phyloP scores from a whole-genome alignment of 306 rosid genomes.

The Gillenia trifoliata region DNA sequence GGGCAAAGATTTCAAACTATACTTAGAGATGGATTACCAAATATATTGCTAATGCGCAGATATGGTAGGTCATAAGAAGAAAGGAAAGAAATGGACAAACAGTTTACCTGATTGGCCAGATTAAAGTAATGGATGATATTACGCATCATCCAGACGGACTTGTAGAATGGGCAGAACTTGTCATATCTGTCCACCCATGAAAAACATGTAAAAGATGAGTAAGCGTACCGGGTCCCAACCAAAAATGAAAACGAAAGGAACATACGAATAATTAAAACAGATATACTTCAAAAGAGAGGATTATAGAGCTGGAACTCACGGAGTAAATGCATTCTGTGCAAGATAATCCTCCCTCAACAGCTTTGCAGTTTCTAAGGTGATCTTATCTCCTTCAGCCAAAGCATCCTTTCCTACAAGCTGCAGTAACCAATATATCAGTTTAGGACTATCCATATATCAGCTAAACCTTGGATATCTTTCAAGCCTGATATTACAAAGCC shows the following conservation, averaged over 20 bases:
- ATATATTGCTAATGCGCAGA: not conserved
- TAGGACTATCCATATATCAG: not conserved
- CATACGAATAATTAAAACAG: not conserved
- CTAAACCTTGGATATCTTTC: not conserved
- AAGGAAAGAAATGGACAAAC: not conserved
- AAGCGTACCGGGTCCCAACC: not conserved
- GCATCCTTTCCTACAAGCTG: conserved; percentile 99
- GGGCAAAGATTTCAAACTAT: too few relatives aligned
- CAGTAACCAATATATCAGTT: conserved; percentile 11
- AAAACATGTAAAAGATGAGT: conserved; percentile 7
- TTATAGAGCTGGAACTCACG: conserved; percentile 46
- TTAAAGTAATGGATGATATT: conserved; percentile 95
- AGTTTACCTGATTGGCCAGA: conserved; percentile 90
- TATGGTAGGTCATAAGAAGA: not conserved
- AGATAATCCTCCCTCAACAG: conserved; percentile 99
- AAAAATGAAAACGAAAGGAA: not conserved
- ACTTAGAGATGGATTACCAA: too few relatives aligned
- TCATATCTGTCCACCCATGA: conserved; percentile 64
- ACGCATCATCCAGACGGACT: conserved; percentile 99
- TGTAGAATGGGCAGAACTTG: conserved; percentile 98
- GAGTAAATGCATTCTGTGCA: conserved; percentile 98
- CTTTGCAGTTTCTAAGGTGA: conserved; percentile 95
- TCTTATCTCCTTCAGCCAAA: conserved; percentile 96
- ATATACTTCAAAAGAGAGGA: not conserved
- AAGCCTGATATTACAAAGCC: not conserved